These are phyloP conservation scores for Verticillium nubilum DNA, from an alignment of 2,329 filamentous ascomycete genomes.

Conservation along the genomic window DNA sequence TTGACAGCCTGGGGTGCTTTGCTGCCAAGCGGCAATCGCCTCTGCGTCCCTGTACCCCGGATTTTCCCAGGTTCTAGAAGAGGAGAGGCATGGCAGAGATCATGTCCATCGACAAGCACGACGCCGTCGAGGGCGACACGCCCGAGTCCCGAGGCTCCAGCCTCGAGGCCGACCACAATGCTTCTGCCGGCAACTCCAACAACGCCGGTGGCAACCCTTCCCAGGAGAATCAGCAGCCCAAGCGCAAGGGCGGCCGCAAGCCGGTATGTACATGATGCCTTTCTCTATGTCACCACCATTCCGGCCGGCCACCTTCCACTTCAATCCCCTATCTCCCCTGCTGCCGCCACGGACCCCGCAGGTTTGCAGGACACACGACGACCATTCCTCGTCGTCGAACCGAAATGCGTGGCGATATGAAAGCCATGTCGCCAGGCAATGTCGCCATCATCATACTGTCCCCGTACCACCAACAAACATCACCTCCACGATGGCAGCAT, in stretches of 20 bases:
- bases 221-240: slow-evolving; percentile 63
- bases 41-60: slow-evolving; percentile 2
- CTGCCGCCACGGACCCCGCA: too few relatives aligned
- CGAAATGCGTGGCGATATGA: too few relatives aligned
- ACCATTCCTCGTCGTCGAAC: too few relatives aligned
- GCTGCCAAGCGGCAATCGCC: slow-evolving; percentile 6
- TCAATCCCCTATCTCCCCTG: not conserved
- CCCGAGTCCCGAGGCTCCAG: slow-evolving; percentile 58
- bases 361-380: too few relatives aligned
- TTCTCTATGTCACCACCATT: slow-evolving; percentile 2
- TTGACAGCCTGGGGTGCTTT: slow-evolving; percentile 7
- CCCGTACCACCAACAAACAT: not conserved
- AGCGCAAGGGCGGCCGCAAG: slow-evolving; percentile 96
- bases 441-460: not conserved
- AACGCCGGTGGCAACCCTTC: slow-evolving; percentile 25
- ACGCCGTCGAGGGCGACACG: slow-evolving; percentile 50
- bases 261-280: slow-evolving; percentile 61
- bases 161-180: slow-evolving; percentile 44
- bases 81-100: slow-evolving; percentile 52
- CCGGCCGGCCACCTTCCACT: slow-evolving; percentile 84
- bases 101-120: slow-evolving; percentile 62
- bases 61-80: slow-evolving; percentile 19
- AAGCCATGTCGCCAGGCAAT: not conserved
- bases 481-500: not conserved
- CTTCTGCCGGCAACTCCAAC: slow-evolving; percentile 18